Evolutionary conservation across 1,284 basidiomycete species (phyloP), one percentile per base, ranked within the genome.

Genomic region (Sanghuangporus sanghuang): DNA sequence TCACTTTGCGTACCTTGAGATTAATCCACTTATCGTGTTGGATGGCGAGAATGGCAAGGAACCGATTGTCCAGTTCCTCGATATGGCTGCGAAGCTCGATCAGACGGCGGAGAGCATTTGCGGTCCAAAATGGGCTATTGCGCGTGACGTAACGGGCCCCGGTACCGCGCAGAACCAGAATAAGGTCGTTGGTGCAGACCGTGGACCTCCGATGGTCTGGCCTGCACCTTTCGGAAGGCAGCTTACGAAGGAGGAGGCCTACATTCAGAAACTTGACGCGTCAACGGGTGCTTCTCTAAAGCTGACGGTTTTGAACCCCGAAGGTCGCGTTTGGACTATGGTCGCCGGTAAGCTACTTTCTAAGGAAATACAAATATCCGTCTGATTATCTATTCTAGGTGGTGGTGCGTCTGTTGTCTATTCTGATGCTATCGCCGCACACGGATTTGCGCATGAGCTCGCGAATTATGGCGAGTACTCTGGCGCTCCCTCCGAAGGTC

Each of bases 391-490:
- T 6, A 11, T 23, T 53, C 23, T 42, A 64, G 62, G 63, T 75
- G 89, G 89, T 73, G 89, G 89, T 78, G 84, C 82, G 14, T 78
- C 77, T 50, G 93, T 95, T 71, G 92, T 95, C 61, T 94, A 94
- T 76, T 95, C 92, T 16, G 96, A 98, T 72, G 96, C 95, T 68
- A 98, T 98, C 69, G 95, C 95, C 64, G 96, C 96, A 23, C 94
- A 96, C 74, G 96, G 96, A 57, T 99, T 89, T 73, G 95, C 97
- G 48, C 85, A 96, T 75, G 97, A 99, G 78, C 90, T 99, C 67
- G 96, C 97, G 76, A 99, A 99, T 84, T 99, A 99, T 74, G 97
- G 96, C 72, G 97, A 99, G 79, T 99, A 99, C 85, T 96, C 94
- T 69, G 97, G 97, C 76, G 97, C 97, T 11, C 97, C 97, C 54